Evolutionary conservation across 805 yeast species (phyloP).

Genomic region (Ogataea angusta): DNA sequence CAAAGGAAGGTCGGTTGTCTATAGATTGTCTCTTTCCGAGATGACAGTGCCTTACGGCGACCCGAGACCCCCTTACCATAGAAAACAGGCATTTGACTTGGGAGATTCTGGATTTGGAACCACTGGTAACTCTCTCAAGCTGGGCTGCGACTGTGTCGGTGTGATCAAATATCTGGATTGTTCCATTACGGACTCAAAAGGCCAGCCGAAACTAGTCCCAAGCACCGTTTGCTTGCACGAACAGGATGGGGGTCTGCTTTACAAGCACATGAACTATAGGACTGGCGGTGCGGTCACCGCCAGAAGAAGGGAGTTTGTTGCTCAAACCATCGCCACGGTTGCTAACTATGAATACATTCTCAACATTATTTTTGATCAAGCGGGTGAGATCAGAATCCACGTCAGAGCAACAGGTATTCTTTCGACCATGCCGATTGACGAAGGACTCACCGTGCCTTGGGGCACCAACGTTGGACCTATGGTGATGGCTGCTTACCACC

Average conservation of each 20-base stretch:
- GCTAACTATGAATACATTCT: constrained; percentile 80
- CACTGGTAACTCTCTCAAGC: constrained; percentile 60
- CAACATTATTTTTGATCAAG: constrained; percentile 70
- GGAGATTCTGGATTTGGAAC: constrained; percentile 85
- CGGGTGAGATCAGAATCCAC: constrained; percentile 74
- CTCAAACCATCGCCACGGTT: constrained; percentile 80
- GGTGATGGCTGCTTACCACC: constrained; percentile 82
- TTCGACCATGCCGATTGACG: constrained; percentile 81
- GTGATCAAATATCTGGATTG: constrained; percentile 72
- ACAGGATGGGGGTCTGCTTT: constrained; percentile 72
- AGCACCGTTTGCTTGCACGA: constrained; percentile 79
- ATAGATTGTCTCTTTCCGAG: constrained; percentile 71
- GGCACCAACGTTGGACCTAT: constrained; percentile 79
- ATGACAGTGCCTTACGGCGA: constrained; percentile 91
- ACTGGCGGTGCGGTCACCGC: constrained; percentile 65
- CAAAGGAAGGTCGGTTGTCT: constrained; percentile 73
- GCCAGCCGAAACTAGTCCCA: constrained; percentile 60
- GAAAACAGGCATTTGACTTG: constrained; percentile 84
- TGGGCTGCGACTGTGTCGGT: constrained; percentile 85
- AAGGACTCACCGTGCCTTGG: constrained; percentile 61
- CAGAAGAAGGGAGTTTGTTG: constrained; percentile 74
- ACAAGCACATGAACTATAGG: constrained; percentile 79
- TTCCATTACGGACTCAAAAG: constrained; percentile 50
- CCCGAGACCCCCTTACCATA: constrained; percentile 77
- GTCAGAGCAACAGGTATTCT: constrained; percentile 84